Evolutionary conservation across 805 yeast species (phyloP), one percentile per base, ranked within the genome.

Genomic region (Sugiyamaella boreocaroliniensis): DNA sequence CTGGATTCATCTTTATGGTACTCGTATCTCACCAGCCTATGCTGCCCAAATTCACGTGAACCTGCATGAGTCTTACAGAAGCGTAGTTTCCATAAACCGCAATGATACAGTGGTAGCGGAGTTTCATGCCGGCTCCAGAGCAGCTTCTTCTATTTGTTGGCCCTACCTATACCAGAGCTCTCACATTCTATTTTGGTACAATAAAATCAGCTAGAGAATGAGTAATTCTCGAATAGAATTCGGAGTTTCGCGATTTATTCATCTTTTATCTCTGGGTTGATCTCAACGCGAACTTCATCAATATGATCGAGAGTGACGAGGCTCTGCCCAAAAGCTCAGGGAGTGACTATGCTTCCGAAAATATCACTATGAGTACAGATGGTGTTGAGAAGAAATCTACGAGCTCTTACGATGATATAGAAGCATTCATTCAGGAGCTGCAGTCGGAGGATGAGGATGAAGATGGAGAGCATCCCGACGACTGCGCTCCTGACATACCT

Each of bases 341-440:
- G 26, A 22, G 26, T 22, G 26, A 22, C 26, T 22, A 22, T 22
- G 37, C 37, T 14, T 32, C 37, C 2, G 37, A 10, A 4, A 11
- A 32, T 14, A 9, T 10, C n/a, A 32, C 37, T 32, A 32, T 4
- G 4, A 32, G 37, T 32, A 32, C n/a, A 11, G n/a, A 32, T 32
- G 4, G 14, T 20, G 77, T 73, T 56, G 81, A 76, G 62, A 85
- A 79, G 32, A 85, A 78, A 9, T 11, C 37, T 32, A 14, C n/a
- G n/a, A 32, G n/a, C 37, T 32, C 29, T 49, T 85, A 81, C 60
- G 85, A 79, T 57, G 86, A 82, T 65, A 82, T 82, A 61, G 86
- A 82, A 32, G 72, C 69, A 46, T 62, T 69, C 46, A 68, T 69
- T 51, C 77, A 80, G 59, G 96, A 88, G 66, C 77, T 89, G 65